Base-by-base conservation (phyloP, 2,329 filamentous ascomycete species). In the Xylaria multiplex region DNA sequence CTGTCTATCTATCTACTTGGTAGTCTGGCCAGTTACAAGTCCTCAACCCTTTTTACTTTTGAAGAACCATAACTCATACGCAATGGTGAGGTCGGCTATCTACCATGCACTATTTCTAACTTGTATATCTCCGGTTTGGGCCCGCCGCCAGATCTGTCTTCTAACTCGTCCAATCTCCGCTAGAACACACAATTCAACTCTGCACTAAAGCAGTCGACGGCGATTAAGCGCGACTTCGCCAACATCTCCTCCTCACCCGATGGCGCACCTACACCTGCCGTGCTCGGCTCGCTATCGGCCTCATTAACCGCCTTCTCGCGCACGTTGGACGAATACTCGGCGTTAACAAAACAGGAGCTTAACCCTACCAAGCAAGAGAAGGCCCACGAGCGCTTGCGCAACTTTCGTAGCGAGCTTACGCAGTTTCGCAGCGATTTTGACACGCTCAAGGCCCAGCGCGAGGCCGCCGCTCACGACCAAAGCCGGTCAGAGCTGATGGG, bases 361-460 rank as follows among this genome's bases (percentile, higher is more conserved):
- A 94, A 97, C 63, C 87, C 91, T 4, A 91, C 92, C 66, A 99
- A 98, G 81, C 92, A 97, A 73, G 91, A 96, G 66, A 97, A 98
- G 76, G 96, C 95, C 0, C 85, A 88, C 70, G 93, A 96, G 76
- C 88, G 96, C 50, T 85, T 97, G 65, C 91, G 92, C 79, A 93
- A 89, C 73, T 99, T 99, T 80, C 90, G 93, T 65, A 80, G 85
- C 49, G 95, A 98, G 76, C 86, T 98, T 2, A 81, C 89, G 57
- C 92, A 94, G 61, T 97, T 93, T 77, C 87, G 93, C 42, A 80
- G 87, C 24, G 90, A 92, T 72, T 90, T 97, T 72, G 92, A 94
- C 71, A 84, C 86, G 42, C 81, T 97, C 57, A 96, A 94, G 77
- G 85, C 88, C 67, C 88, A 90, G 65, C 87, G 90, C 66, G 94